phyloP scores from a whole-genome alignment of 2,329 filamentous ascomycete species.

The Hypoxylon sp. region DNA sequence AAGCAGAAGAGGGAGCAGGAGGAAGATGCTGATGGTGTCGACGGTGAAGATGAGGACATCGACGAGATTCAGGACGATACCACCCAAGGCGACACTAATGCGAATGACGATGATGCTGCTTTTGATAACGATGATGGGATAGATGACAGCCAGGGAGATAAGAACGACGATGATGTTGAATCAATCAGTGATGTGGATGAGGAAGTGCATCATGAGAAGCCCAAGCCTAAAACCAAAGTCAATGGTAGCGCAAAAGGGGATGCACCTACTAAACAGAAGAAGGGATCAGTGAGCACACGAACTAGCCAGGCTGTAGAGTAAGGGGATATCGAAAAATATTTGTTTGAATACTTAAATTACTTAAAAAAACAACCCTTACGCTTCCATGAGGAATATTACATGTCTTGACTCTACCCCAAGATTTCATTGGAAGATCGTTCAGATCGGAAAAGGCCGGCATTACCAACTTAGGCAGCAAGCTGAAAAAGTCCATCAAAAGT shows the following conservation, averaged over 20 bases:
- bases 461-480: no score
- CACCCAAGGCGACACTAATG: slow-evolving; percentile 16
- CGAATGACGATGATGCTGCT: slow-evolving; percentile 15
- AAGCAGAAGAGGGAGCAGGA: slow-evolving; percentile 41
- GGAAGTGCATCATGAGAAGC: no score
- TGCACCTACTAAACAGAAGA: slow-evolving; percentile 25
- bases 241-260: slow-evolving; percentile 24
- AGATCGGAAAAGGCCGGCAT: no score
- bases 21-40: slow-evolving; percentile 35
- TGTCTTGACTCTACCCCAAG: no score
- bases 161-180: no score
- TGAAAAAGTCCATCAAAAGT: no score
- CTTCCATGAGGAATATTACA: no score
- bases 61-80: slow-evolving; percentile 33
- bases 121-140: slow-evolving; percentile 3
- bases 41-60: slow-evolving; percentile 24
- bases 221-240: slow-evolving; percentile 5
- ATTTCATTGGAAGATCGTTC: no score
- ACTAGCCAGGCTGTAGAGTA: slow-evolving; percentile 32
- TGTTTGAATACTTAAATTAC: no score
- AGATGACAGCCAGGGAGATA: background rate
- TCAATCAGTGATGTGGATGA: no score
- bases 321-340: no score
- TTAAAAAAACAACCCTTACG: no score
- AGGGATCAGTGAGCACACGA: slow-evolving; percentile 35